These are phyloP conservation scores for Kwoniella dendrophila DNA, from an alignment of 768 basidiomycete species.

Conservation along the genomic window DNA sequence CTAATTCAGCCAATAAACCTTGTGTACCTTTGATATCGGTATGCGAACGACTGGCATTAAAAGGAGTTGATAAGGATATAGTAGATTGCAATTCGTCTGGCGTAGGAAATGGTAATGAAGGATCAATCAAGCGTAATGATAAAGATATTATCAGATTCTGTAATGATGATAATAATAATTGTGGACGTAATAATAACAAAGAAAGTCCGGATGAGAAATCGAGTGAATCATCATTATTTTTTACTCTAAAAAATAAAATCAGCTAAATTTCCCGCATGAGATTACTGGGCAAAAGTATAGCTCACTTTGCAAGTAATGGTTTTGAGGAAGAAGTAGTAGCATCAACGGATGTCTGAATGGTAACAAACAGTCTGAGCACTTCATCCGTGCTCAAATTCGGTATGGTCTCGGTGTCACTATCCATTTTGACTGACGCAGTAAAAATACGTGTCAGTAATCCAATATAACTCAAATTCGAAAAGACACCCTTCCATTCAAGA, in stretches of 20 bases:
- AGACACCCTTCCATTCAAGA: conserved; percentile 10
- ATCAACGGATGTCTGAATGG: conserved; percentile 34
- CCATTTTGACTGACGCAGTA: conserved; percentile 12
- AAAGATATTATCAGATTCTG: conserved; percentile 74
- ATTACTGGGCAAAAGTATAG: neutral
- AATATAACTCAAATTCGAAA: neutral
- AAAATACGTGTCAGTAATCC: neutral
- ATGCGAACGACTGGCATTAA: conserved; percentile 13
- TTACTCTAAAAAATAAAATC: conserved; percentile 23
- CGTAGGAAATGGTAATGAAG: conserved; percentile 8
- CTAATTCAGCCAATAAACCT: conserved; percentile 61
- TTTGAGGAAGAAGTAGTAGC: conserved; percentile 36
- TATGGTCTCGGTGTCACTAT: conserved; percentile 15
- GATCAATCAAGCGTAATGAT: conserved; percentile 30
- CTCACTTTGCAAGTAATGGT: conserved; percentile 38
- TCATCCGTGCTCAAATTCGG: conserved; percentile 23
- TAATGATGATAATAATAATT: conserved; percentile 78
- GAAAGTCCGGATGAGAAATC: conserved; percentile 70
- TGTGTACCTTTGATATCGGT: neutral
- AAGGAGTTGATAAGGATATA: conserved; percentile 13
- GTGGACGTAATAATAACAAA: conserved; percentile 82
- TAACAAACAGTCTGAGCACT: conserved; percentile 23
- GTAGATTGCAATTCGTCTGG: conserved; percentile 16
- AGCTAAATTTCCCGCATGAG: neutral
- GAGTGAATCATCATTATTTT: conserved; percentile 30